Evolutionary conservation across 2,329 filamentous ascomycete genomes (phyloP).

Genomic region (Biscogniauxia sp.): DNA sequence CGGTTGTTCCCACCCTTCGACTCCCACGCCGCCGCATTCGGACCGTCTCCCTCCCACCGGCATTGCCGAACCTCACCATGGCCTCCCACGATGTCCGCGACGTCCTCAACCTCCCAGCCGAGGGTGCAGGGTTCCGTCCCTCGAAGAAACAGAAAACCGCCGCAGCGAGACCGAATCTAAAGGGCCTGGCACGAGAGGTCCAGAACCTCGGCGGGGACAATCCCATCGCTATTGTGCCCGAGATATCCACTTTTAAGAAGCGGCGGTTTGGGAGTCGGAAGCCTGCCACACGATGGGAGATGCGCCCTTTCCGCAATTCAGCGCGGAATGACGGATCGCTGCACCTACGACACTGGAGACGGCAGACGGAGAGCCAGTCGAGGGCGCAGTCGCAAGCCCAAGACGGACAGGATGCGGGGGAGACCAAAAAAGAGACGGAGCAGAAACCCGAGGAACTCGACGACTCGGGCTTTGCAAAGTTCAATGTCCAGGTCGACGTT

Average conservation of each 20-base stretch:
- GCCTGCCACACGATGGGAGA: slow-evolving; percentile 62
- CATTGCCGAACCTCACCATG: slow-evolving; percentile 47
- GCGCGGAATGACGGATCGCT: slow-evolving; percentile 68
- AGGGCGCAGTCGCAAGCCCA: slow-evolving; percentile 23
- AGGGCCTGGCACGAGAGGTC: slow-evolving; percentile 64
- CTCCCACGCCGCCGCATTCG: background rate
- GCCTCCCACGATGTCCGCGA: slow-evolving; percentile 81
- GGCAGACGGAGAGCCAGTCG: slow-evolving; percentile 50
- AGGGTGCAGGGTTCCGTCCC: slow-evolving; percentile 52
- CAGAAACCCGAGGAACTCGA: slow-evolving; percentile 43
- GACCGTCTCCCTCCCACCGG: background rate
- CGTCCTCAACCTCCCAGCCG: slow-evolving; percentile 76
- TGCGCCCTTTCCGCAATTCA: slow-evolving; percentile 71
- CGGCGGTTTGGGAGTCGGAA: slow-evolving; percentile 53
- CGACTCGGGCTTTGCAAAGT: slow-evolving; percentile 75
- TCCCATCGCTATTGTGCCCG: slow-evolving; percentile 64
- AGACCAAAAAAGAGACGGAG: slow-evolving; percentile 36
- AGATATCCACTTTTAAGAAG: slow-evolving; percentile 59
- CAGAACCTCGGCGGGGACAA: slow-evolving; percentile 65
- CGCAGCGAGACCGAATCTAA: slow-evolving; percentile 58
- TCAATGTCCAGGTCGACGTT: slow-evolving; percentile 76
- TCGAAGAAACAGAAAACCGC: slow-evolving; percentile 73
- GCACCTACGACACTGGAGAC: slow-evolving; percentile 76
- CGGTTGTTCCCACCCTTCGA: background rate
- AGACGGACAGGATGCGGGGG: slow-evolving; percentile 25